phyloP scores from a whole-genome alignment of 306 rosid species.

The Inga oerstediana region DNA sequence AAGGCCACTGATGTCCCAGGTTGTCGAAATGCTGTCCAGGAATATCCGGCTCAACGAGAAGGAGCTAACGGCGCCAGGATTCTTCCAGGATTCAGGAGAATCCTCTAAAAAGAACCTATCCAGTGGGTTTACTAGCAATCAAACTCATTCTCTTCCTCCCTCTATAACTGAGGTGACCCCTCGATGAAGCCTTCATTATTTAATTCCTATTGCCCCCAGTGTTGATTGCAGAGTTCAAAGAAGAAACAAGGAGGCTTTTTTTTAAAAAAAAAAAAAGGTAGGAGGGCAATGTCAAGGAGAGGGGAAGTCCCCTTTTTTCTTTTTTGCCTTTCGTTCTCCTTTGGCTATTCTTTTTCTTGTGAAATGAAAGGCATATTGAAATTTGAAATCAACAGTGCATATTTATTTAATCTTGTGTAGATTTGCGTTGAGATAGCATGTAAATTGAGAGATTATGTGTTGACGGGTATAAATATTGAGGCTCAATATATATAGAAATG shows the following conservation, averaged over 20 bases:
- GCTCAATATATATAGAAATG: background rate
- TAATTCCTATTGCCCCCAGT: background rate
- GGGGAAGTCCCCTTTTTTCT: background rate
- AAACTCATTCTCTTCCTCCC: constrained; percentile 44
- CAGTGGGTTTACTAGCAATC: constrained; percentile 35
- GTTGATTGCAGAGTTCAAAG: constrained; percentile 2
- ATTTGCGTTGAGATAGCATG: background rate
- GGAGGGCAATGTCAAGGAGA: background rate
- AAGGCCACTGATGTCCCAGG: constrained; percentile 81
- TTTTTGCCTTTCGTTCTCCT: background rate
- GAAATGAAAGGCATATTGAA: background rate
- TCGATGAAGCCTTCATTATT: constrained; percentile 48
- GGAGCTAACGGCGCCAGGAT: constrained; percentile 77
- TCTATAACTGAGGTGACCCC: constrained; percentile 64
- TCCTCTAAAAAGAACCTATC: constrained; percentile 49
- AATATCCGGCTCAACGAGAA: constrained; percentile 71
- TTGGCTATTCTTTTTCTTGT: background rate
- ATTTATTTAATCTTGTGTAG: background rate
- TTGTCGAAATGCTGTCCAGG: constrained; percentile 82
- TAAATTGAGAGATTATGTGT: constrained; percentile 1
- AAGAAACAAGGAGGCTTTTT: background rate
- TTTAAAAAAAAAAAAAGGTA: background rate
- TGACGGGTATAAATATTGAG: background rate
- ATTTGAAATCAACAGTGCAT: background rate
- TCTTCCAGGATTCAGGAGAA: constrained; percentile 50